Evolutionary conservation across 441 rosid species (phyloP), one percentile per base, ranked within the genome.

Genomic region (Pelargonium myrrhifolium): DNA sequence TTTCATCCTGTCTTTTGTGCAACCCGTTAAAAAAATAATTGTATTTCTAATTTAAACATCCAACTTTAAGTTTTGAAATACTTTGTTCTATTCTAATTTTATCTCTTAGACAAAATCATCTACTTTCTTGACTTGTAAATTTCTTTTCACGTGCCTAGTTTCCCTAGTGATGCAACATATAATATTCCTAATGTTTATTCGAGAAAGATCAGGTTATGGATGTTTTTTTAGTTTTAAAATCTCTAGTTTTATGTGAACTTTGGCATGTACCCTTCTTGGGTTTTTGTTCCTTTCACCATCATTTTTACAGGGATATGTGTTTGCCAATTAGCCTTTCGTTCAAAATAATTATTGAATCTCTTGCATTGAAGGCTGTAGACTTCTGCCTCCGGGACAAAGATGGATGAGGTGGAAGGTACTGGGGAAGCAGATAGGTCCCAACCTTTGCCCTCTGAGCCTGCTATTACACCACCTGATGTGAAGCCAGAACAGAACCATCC

Each of bases 331-430:
- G 15, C 63, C 37, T 64, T 31, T 7, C 60, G 4, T 11, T 18
- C 47, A 31, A 14, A 62, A 31, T 62, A 62, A 62, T 35, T 71
- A 14, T 59, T 49, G 62, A 59, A 22, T 12, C 61, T 53, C 26
- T 58, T 67, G 70, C 42, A 40, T 42, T 12, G 51, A 47, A 64
- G 67, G 37, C 55, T 62, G 45, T 63, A 64, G 64, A 45, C 70
- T 68, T 3, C 43, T 62, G 64, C 9, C 53, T 20, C 15, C 65
- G 18, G 56, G 20, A 68, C 39, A 75, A 74, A 72, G 68, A 90
- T 90, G 96, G 91, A 81, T 75, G 65, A 78, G 70, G 62, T 59
- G 42, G 65, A 31, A 63, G 60, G 53, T 35, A 12, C 15, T 9
- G 49, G 42, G 53, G 80, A 72, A 71, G 72, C 67, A n/a, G 68